Percentiles rank a stretch among this genome's conserved stretches.
phyloP scores from a whole-genome alignment of 495 filamentous ascomycete genomes.

The Mytilinidion resinicola region DNA sequence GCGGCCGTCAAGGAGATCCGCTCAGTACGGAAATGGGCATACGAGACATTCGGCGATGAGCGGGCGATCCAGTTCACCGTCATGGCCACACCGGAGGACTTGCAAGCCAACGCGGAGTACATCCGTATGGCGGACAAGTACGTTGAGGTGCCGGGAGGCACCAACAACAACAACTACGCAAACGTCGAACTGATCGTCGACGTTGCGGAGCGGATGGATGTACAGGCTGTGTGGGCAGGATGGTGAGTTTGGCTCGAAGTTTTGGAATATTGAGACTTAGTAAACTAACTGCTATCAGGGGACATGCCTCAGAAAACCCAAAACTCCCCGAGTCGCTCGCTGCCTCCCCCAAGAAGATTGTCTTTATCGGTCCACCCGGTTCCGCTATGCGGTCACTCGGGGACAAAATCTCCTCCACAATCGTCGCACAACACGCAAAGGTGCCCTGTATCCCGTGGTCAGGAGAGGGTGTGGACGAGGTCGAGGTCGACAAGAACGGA shows the following conservation, averaged over 20 bases:
- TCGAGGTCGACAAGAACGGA: conserved; percentile 68
- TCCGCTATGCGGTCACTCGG: conserved; percentile 98
- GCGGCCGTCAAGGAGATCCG: conserved; percentile 98
- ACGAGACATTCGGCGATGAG: conserved; percentile 98
- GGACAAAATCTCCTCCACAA: conserved; percentile 99
- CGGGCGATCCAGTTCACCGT: conserved; percentile 97
- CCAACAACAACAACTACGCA: conserved; percentile 99
- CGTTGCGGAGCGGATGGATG: conserved; percentile 96
- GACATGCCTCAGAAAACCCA: conserved; percentile 98
- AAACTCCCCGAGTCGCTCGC: conserved; percentile 92
- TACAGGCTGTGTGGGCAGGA: conserved; percentile 98
- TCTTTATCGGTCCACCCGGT: conserved; percentile 96
- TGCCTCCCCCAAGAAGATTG: conserved; percentile 92
- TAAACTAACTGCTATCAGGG: conserved; percentile 49
- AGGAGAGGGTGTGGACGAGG: conserved; percentile 79
- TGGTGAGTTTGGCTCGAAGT: conserved; percentile 58
- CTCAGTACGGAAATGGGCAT: conserved; percentile 99
- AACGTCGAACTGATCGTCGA: conserved; percentile 99
- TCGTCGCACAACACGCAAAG: conserved; percentile 93
- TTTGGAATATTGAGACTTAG: not conserved
- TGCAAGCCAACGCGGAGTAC: conserved; percentile 96
- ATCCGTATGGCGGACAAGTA: conserved; percentile 99
- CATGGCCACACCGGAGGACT: conserved; percentile 99
- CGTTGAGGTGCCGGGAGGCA: conserved; percentile 97
- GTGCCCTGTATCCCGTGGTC: conserved; percentile 99